Evolutionary conservation across 108 stramenopile genomes (phyloP).

Genomic region (Pseudonitzschia delicatissima): DNA sequence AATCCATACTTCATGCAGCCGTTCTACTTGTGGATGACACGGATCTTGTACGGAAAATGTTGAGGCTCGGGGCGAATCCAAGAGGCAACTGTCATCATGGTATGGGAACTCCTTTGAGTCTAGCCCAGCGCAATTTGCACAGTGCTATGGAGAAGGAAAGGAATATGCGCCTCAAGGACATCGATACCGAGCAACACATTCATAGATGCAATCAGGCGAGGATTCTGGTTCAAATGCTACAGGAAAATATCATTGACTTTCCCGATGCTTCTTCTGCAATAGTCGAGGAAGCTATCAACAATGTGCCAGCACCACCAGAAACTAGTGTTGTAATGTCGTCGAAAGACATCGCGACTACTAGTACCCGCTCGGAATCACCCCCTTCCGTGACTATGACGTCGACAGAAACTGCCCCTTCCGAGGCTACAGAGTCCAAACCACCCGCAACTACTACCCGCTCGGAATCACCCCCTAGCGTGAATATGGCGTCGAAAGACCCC

Average conservation of each 20-base stretch:
- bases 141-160: not conserved
- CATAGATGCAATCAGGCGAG: constrained; percentile 2
- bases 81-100: not conserved
- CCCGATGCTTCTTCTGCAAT: too few relatives aligned
- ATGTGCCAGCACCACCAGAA: too few relatives aligned
- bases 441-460: too few relatives aligned
- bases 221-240: constrained; percentile 1
- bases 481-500: too few relatives aligned
- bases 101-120: constrained; percentile 7
- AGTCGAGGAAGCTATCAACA: too few relatives aligned
- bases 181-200: not conserved
- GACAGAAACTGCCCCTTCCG: too few relatives aligned
- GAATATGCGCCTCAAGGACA: not conserved
- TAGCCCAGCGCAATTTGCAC: constrained; percentile 2
- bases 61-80: constrained; percentile 5
- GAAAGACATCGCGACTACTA: too few relatives aligned
- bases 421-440: too few relatives aligned
- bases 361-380: too few relatives aligned
- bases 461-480: too few relatives aligned
- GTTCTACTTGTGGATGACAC: not conserved
- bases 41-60: not conserved
- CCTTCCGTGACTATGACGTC: too few relatives aligned
- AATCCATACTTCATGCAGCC: constrained; percentile 14
- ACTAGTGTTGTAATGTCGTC: too few relatives aligned
- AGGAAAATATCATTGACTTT: not conserved